These are phyloP conservation scores for Davidsoniella neocaledoniae DNA, from an alignment of 2,329 filamentous ascomycete genomes.

Conservation along the genomic window DNA sequence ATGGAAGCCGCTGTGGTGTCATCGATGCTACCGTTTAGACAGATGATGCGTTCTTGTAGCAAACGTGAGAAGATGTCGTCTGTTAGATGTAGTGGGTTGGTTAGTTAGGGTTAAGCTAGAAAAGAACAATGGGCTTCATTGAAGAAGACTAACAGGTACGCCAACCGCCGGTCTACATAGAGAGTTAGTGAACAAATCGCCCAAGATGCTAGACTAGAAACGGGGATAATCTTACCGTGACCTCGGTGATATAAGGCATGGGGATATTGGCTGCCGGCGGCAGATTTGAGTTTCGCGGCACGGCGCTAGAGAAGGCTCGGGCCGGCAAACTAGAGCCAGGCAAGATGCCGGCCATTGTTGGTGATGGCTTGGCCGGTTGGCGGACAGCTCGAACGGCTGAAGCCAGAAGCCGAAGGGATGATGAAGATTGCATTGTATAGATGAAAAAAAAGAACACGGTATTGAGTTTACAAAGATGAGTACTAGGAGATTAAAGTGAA, in stretches of 20 bases:
- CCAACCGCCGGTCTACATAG: constrained; percentile 52
- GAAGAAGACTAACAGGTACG: constrained; percentile 47
- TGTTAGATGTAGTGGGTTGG: constrained; percentile 1
- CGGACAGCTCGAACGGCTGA: neutral
- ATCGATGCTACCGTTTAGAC: constrained; percentile 81
- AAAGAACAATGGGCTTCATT: neutral
- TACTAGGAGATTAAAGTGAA: neutral
- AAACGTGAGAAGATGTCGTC: constrained; percentile 64
- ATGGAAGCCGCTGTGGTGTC: constrained; percentile 83
- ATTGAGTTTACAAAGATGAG: neutral
- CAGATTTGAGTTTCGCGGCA: neutral
- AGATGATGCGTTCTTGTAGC: constrained; percentile 79
- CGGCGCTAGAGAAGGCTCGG: neutral
- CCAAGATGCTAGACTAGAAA: neutral
- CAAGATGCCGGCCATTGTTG: constrained; percentile 13
- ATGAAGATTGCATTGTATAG: no score
- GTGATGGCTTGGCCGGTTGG: neutral
- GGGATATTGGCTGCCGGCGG: constrained; percentile 29
- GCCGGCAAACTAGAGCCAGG: no score
- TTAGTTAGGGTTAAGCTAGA: neutral
- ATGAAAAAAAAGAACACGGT: neutral
- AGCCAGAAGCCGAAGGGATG: neutral
- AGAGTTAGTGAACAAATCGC: constrained; percentile 16
- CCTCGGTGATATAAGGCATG: constrained; percentile 42
- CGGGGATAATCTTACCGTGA: constrained; percentile 25